phyloP scores from a whole-genome alignment of 768 basidiomycete genomes.

The Pisolithus tinctorius region DNA sequence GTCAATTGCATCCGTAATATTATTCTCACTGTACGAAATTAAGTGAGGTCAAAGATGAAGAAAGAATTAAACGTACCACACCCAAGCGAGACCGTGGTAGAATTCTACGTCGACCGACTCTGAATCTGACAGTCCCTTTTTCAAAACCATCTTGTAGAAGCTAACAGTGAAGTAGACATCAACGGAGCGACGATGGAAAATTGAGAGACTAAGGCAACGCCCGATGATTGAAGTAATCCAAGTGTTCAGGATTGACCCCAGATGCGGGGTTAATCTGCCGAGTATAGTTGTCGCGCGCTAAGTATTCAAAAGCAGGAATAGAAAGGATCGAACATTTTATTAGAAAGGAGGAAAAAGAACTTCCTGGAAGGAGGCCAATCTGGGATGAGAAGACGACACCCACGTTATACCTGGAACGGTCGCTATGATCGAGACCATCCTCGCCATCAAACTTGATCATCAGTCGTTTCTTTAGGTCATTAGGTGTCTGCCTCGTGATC shows the following conservation, averaged over 20 bases:
- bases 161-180: conserved; percentile 89
- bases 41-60: no score
- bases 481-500: conserved; percentile 98
- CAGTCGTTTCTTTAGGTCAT: conserved; percentile 94
- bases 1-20: no score
- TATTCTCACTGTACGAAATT: no score
- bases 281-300: conserved; percentile 99
- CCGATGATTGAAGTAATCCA: conserved; percentile 99
- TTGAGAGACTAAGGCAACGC: conserved; percentile 88
- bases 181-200: conserved; percentile 98
- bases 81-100: no score
- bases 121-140: no score
- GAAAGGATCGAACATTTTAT: conserved; percentile 99
- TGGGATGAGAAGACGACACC: background rate
- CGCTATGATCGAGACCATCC: conserved; percentile 98
- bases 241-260: conserved; percentile 95
- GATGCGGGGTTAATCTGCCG: conserved; percentile 99
- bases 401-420: conserved; percentile 75
- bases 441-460: conserved; percentile 99
- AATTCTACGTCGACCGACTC: no score
- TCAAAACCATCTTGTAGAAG: no score
- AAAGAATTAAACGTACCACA: no score
- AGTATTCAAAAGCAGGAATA: conserved; percentile 99
- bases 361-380: conserved; percentile 51
- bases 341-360: conserved; percentile 99